Evolutionary conservation across 2,329 filamentous ascomycete genomes (phyloP).

Genomic region (Fusarium sp.): DNA sequence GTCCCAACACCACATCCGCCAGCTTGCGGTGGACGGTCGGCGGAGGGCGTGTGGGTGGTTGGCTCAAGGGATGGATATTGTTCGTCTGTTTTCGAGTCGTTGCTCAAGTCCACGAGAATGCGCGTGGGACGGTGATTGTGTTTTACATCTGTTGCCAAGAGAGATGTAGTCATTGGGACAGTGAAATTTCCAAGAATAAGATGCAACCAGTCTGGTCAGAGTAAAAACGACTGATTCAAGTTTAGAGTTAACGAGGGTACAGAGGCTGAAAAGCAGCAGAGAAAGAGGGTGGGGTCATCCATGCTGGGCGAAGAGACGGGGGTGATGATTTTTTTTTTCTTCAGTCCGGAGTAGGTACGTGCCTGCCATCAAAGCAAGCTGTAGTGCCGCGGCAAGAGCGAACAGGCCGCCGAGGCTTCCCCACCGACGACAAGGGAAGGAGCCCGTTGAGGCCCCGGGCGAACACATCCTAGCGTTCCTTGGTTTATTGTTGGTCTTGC

Average conservation of each 20-base stretch:
- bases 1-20: conserved; percentile 41
- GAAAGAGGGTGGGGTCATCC: conserved; percentile 4
- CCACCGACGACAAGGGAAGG: conserved; percentile 22
- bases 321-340: neutral
- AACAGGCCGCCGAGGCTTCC: conserved; percentile 21
- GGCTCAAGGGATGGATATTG: neutral
- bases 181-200: neutral
- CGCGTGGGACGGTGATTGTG: neutral
- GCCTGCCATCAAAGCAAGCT: conserved; percentile 6
- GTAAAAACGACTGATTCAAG: neutral
- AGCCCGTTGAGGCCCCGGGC: conserved; percentile 7
- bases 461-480: conserved; percentile 17
- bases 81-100: conserved; percentile 21
- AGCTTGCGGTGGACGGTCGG: conserved; percentile 29
- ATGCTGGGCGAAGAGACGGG: conserved; percentile 3
- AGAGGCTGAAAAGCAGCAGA: conserved; percentile 14
- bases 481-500: conserved; percentile 13
- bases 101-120: neutral
- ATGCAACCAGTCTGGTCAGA: neutral
- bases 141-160: neutral
- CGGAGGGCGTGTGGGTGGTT: conserved; percentile 24
- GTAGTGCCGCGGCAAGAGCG: conserved; percentile 37
- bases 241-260: neutral
- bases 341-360: neutral
- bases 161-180: neutral